Evolutionary conservation across 2,329 filamentous ascomycete genomes (phyloP).

Genomic region (Exophiala spinifera): DNA sequence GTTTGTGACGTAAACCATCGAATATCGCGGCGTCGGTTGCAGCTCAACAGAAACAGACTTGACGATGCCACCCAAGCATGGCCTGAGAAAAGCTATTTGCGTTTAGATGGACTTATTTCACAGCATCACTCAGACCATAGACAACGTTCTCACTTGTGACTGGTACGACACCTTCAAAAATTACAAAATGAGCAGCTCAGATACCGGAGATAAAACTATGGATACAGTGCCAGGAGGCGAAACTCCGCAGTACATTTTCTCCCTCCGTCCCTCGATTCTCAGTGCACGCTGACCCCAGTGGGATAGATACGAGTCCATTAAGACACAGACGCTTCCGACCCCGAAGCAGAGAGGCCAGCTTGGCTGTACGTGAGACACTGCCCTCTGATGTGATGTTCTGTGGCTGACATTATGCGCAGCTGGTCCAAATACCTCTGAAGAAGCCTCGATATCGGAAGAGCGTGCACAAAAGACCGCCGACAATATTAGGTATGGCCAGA

Average conservation of each 20-base stretch:
- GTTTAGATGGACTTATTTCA: slow-evolving; percentile 28
- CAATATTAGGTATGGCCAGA: slow-evolving; percentile 56
- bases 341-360: slow-evolving; percentile 57
- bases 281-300: not conserved
- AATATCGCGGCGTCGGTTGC: not conserved
- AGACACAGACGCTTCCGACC: slow-evolving; percentile 49
- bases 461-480: slow-evolving; percentile 46
- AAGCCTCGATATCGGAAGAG: slow-evolving; percentile 7
- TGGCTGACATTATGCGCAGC: slow-evolving; percentile 15
- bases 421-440: slow-evolving; percentile 17
- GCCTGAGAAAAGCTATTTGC: not conserved
- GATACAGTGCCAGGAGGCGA: slow-evolving; percentile 60
- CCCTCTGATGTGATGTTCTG: not conserved
- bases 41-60: slow-evolving; percentile 9
- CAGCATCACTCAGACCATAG: slow-evolving; percentile 24
- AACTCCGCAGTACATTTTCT: slow-evolving; percentile 52
- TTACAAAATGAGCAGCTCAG: slow-evolving; percentile 16
- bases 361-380: slow-evolving; percentile 42
- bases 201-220: slow-evolving; percentile 47
- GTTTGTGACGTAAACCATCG: slow-evolving; percentile 1
- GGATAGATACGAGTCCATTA: slow-evolving; percentile 56
- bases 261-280: not conserved
- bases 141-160: slow-evolving; percentile 27
- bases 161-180: slow-evolving; percentile 25
- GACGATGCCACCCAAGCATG: not conserved